Percentiles rank a stretch among this genome's conserved stretches.
Evolutionary conservation across 352 stramenopile genomes (phyloP).

Genomic region (Phytopythium delawarense): DNA sequence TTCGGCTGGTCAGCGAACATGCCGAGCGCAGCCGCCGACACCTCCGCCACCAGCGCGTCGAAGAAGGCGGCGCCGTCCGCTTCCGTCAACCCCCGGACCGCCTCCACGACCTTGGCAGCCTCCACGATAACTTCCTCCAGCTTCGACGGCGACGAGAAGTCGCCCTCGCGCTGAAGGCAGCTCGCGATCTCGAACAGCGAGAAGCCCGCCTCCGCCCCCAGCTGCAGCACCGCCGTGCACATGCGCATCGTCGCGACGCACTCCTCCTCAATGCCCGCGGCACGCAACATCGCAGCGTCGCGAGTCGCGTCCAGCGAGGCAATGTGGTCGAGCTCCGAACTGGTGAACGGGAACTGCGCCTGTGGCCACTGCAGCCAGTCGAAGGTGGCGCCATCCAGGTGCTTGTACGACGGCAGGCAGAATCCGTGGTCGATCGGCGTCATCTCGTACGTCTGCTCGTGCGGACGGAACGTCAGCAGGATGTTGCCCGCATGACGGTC

Average conservation of each 20-base stretch:
- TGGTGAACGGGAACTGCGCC: constrained; percentile 84
- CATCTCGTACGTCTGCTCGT: constrained; percentile 78
- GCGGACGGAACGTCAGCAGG: constrained; percentile 42
- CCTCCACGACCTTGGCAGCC: constrained; percentile 29
- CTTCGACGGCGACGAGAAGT: constrained; percentile 71
- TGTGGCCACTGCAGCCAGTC: constrained; percentile 89
- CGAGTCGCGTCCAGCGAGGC: constrained; percentile 48
- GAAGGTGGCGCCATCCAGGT: constrained; percentile 77
- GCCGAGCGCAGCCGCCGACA: constrained; percentile 23
- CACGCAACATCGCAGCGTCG: constrained; percentile 59
- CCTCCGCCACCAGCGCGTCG: constrained; percentile 54
- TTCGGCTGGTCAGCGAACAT: constrained; percentile 69
- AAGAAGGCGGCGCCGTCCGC: constrained; percentile 33
- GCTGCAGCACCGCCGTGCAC: constrained; percentile 70
- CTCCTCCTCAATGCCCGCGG: constrained; percentile 76
- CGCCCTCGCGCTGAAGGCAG: constrained; percentile 74
- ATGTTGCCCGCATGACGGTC: constrained; percentile 88
- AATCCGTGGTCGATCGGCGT: constrained; percentile 89
- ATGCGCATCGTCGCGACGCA: constrained; percentile 81
- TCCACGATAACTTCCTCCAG: constrained; percentile 67
- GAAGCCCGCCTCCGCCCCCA: constrained; percentile 70
- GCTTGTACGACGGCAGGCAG: constrained; percentile 76
- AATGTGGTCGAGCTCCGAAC: constrained; percentile 72
- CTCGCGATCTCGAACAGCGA: constrained; percentile 84
- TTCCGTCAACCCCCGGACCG: constrained; percentile 25